Evolutionary conservation across 768 basidiomycete species (phyloP).

Genomic region (Cyclocybe aegerita): DNA sequence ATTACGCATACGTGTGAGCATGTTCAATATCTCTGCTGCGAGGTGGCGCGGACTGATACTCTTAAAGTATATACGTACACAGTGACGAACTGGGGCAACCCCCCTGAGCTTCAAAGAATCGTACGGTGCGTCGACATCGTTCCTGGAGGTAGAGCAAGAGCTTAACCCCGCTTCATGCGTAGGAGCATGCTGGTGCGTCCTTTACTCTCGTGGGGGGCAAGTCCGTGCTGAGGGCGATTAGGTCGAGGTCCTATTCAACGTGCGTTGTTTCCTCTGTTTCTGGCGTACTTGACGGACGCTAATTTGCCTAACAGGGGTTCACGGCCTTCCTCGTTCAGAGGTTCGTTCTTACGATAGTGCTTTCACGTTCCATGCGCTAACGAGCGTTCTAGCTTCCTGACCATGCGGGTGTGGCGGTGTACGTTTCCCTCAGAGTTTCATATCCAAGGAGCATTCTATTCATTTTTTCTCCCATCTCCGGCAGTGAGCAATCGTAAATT

Average conservation of each 20-base stretch:
- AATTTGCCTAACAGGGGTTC: constrained; percentile 14
- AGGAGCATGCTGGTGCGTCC: constrained; percentile 23
- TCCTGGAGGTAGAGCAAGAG: neutral
- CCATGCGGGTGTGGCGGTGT: constrained; percentile 28
- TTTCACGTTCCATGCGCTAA: neutral
- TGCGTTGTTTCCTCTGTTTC: neutral
- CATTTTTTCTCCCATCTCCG: constrained; percentile 2
- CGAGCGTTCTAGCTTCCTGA: constrained; percentile 20
- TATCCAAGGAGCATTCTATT: neutral
- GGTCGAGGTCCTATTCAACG: constrained; percentile 28
- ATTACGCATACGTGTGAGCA: constrained; percentile 49
- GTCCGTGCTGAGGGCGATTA: neutral
- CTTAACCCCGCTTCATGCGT: neutral
- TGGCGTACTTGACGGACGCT: neutral
- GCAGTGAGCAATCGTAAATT: constrained; percentile 26
- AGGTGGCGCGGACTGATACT: neutral
- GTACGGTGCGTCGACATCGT: constrained; percentile 17
- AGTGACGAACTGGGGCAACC: constrained; percentile 21
- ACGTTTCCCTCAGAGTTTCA: constrained; percentile 3
- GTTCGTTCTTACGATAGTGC: constrained; percentile 4
- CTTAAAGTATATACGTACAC: constrained; percentile 22
- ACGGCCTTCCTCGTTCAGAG: constrained; percentile 28
- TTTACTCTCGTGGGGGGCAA: neutral
- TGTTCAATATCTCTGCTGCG: neutral
- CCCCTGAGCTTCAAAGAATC: constrained; percentile 12